These are phyloP conservation scores for Pseudogymnoascus sp. DNA, from an alignment of 2,329 filamentous ascomycete species.

Conservation along the genomic window DNA sequence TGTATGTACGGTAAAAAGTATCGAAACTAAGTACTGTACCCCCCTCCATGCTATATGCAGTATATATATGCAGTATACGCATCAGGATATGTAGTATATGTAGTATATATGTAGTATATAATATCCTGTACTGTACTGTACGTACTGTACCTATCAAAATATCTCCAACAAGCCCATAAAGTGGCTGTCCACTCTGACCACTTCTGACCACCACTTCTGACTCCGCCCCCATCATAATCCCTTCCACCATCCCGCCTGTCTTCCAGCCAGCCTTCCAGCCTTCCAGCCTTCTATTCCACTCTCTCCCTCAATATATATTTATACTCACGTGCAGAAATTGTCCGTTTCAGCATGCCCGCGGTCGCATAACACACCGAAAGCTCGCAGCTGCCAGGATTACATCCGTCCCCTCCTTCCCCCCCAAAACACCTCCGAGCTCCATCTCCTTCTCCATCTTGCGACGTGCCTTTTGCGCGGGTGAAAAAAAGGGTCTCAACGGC, in stretches of 20 bases:
- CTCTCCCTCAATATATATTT: not conserved
- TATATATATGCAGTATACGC: not conserved
- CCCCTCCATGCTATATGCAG: not conserved
- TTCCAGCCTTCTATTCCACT: not conserved
- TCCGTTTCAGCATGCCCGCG: conserved; percentile 1
- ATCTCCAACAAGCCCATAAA: not conserved
- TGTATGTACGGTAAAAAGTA: not conserved
- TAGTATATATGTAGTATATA: not conserved
- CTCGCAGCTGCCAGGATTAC: not conserved
- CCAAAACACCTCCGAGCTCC: not conserved
- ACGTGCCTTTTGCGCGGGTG: not conserved
- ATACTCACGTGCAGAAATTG: conserved; percentile 1
- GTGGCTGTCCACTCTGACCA: not conserved
- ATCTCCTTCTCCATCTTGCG: not conserved
- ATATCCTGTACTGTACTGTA: not conserved
- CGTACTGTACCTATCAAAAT: not conserved
- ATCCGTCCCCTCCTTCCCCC: not conserved
- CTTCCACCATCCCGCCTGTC: not conserved
- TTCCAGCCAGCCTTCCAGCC: not conserved
- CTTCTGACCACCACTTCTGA: not conserved
- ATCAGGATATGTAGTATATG: not conserved
- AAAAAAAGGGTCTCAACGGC: not conserved
- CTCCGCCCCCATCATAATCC: not conserved
- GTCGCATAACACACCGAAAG: not conserved
- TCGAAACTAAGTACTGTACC: not conserved